phyloP scores from a whole-genome alignment of 805 yeast genomes.

The Teunomyces lycoperdinae region DNA sequence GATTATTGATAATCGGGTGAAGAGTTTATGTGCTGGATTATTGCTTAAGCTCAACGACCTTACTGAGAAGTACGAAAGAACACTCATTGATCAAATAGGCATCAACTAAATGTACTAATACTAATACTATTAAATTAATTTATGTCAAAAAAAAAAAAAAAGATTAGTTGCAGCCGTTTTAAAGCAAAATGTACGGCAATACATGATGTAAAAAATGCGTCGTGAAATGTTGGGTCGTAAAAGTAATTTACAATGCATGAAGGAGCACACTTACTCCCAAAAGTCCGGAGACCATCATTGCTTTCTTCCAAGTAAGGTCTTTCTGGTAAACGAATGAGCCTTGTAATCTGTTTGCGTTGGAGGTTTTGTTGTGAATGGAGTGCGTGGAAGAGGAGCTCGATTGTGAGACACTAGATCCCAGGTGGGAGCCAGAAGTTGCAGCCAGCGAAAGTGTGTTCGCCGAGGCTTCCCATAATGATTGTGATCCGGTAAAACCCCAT shows the following conservation, averaged over 20 bases:
- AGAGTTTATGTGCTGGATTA: conserved; percentile 41
- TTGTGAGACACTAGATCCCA: conserved; percentile 6
- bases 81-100: conserved; percentile 26
- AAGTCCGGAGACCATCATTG: conserved; percentile 13
- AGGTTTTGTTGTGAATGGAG: conserved; percentile 17
- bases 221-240: neutral
- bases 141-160: too few relatives aligned
- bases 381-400: conserved; percentile 9
- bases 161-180: neutral
- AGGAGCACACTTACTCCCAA: conserved; percentile 15
- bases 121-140: too few relatives aligned
- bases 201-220: too few relatives aligned
- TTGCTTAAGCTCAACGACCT: conserved; percentile 26
- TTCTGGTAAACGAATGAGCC: conserved; percentile 9
- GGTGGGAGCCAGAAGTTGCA: conserved; percentile 1
- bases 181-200: neutral
- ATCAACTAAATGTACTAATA: neutral
- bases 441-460: conserved; percentile 5
- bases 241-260: conserved; percentile 6
- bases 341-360: conserved; percentile 15
- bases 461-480: conserved; percentile 31
- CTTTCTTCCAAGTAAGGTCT: conserved; percentile 15
- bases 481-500: conserved; percentile 43
- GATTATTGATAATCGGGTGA: conserved; percentile 34
- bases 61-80: conserved; percentile 24